Conservation (phyloP, 306 rosid genomes). For the Quillaja saponaria region DNA sequence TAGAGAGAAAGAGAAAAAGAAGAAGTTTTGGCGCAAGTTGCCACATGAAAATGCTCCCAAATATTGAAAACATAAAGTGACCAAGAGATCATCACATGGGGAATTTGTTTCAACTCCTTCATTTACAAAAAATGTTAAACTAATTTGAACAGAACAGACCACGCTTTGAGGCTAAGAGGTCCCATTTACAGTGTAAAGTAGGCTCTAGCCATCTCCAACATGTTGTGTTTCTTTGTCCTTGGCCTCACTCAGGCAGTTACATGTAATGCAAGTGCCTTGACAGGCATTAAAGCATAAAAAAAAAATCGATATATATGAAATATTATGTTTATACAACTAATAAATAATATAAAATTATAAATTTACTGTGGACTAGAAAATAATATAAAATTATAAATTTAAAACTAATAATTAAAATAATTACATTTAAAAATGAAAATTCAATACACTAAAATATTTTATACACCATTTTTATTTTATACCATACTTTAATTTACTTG, state of each 20-base stretch:
- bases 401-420: too few relatives aligned
- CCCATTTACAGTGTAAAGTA: constrained; percentile 38
- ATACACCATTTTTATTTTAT: too few relatives aligned
- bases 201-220: background rate
- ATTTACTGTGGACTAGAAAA: too few relatives aligned
- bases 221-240: constrained; percentile 17
- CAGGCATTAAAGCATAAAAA: too few relatives aligned
- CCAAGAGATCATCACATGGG: constrained; percentile 42
- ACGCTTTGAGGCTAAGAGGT: constrained; percentile 29
- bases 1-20: background rate
- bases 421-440: too few relatives aligned
- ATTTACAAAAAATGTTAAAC: constrained; percentile 45
- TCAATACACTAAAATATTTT: too few relatives aligned
- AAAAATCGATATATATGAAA: too few relatives aligned
- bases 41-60: constrained; percentile 40
- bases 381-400: too few relatives aligned
- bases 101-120: constrained; percentile 40
- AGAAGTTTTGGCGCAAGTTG: constrained; percentile 21
- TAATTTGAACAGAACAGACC: constrained; percentile 28
- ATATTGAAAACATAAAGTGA: constrained; percentile 24
- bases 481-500: too few relatives aligned
- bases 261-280: constrained; percentile 16
- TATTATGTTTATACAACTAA: too few relatives aligned
- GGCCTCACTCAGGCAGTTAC: constrained; percentile 24
- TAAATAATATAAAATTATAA: too few relatives aligned